Evolutionary conservation across 306 rosid species (phyloP), one percentile per base, ranked within the genome.

Genomic region (Benincasa hispida): DNA sequence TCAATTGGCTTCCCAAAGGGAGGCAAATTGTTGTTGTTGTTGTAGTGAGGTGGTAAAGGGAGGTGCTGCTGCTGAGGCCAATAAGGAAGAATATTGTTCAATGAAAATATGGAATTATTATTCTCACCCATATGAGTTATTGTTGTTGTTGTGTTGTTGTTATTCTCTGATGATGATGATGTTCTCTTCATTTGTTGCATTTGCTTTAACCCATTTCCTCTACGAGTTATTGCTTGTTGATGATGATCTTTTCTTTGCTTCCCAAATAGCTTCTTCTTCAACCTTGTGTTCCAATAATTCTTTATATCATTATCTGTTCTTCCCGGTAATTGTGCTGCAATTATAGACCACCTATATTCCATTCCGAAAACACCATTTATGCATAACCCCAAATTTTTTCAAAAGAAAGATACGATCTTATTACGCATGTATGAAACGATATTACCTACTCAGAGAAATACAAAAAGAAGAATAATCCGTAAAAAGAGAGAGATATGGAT

Each of bases 181-280:
- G n/a, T n/a, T 21, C 28, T 55, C 68, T 78, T 69, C 55, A 79
- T 79, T 65, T 5, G 81, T 55, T 5, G 81, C 47, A 53, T 83
- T 6, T 81, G 82, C 80, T 79, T 88, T 63, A 85, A 22, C 48
- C 54, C 54, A 53, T 67, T 84, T 12, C 82, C 85, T 61, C 78
- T 69, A 19, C 88, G 91, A 77, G 80, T 48, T 13, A 53, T n/a
- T 5, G 27, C 37, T 67, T 73, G 62, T 11, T 74, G 77, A 47
- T 84, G 77, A 32, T 76, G 89, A 19, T 88, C 88, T 70, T 82
- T 88, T 10, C 92, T 77, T 24, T 84, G 87, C 87, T 84, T 88
- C 21, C 88, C 92, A 9, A 88, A 78, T 66, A 88, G 86, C 86
- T 88, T 88, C 82, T 88, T 88, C 91, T 88, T 88, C 85, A 88